phyloP scores from a whole-genome alignment of 805 yeast species.

The Wickerhamiella shivajii region DNA sequence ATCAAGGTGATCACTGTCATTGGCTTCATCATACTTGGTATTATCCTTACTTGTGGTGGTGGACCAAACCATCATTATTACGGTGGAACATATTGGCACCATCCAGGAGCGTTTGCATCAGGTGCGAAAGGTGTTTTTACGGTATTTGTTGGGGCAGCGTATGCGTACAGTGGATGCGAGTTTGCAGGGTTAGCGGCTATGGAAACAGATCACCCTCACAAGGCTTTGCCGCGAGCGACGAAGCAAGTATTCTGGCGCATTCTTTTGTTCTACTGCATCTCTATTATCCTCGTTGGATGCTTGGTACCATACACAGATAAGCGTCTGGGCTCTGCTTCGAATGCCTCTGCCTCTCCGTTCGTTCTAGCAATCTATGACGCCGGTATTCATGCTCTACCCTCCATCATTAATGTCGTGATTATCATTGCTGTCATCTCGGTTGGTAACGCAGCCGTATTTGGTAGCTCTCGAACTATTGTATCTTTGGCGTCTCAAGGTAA shows the following conservation, averaged over 20 bases:
- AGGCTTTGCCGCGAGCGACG: conserved; percentile 54
- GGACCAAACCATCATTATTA: conserved; percentile 41
- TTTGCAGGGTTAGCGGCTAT: conserved; percentile 65
- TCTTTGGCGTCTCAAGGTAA: conserved; percentile 52
- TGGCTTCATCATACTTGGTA: conserved; percentile 49
- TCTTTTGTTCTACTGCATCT: conserved; percentile 49
- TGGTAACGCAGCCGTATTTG: conserved; percentile 59
- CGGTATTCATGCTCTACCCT: conserved; percentile 51
- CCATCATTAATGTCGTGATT: conserved; percentile 57
- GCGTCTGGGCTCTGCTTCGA: conserved; percentile 37
- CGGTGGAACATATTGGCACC: conserved; percentile 42
- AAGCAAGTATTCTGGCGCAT: conserved; percentile 80
- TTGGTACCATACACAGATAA: conserved; percentile 53
- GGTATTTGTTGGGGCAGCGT: conserved; percentile 66
- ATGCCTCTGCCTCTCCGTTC: conserved; percentile 57
- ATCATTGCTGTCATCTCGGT: conserved; percentile 56
- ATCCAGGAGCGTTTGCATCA: conserved; percentile 53
- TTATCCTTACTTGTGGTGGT: conserved; percentile 32
- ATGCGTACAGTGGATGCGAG: conserved; percentile 64
- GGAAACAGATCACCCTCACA: conserved; percentile 55
- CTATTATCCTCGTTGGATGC: conserved; percentile 44
- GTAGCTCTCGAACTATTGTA: conserved; percentile 53
- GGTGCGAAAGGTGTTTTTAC: conserved; percentile 59
- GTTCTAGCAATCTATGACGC: conserved; percentile 58
- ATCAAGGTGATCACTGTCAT: conserved; percentile 45